Evolutionary conservation across 805 yeast genomes (phyloP), one percentile per base, ranked within the genome.

Genomic region (Lipomyces sp.): DNA sequence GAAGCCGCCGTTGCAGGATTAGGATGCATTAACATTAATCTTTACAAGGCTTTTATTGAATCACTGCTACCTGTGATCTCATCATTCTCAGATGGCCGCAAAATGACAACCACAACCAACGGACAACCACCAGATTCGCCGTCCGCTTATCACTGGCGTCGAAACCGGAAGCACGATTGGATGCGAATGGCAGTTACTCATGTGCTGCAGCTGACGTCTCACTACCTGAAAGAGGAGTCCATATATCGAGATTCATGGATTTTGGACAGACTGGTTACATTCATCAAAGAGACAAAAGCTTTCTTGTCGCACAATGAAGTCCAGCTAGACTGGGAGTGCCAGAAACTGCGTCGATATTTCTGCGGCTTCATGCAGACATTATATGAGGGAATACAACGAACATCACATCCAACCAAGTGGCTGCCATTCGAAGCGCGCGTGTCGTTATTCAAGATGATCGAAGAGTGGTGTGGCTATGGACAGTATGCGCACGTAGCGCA

Each of bases 391-490:
- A 73, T 78, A 11, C 67, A 48, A n/a, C 61, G 62, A 57, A 73
- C 66, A 48, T 77, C 75, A n/a, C 77, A 78, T 18, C 80, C 84
- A 1, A 62, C 72, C 2, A 79, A 81, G 51, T 87, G 93, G 86
- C 80, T 93, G n/a, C 94, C 96, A 1, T 92, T 93, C 76, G 92
- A 88, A 70, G 94, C 92, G 1, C 81, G 97, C 62, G 86, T 90
- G 37, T 89, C 90, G 1, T 90, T 96, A 68, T 93, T 92, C 79
- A 85, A 87, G 57, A 89, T 85, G 73, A 80, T 95, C 64, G 93
- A 90, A 71, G 96, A 91, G 75, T 95, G 99, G 99, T 92, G 97
- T 76, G 97, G 96, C 0, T 86, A 86, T 77, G 98, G 98, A 2
- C 87, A 85, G 61, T 81, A 86, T 32, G 82, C 85, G 7, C 74